phyloP scores from a whole-genome alignment of 2,329 filamentous ascomycete species.

The Stagonosporopsis rhizophila region DNA sequence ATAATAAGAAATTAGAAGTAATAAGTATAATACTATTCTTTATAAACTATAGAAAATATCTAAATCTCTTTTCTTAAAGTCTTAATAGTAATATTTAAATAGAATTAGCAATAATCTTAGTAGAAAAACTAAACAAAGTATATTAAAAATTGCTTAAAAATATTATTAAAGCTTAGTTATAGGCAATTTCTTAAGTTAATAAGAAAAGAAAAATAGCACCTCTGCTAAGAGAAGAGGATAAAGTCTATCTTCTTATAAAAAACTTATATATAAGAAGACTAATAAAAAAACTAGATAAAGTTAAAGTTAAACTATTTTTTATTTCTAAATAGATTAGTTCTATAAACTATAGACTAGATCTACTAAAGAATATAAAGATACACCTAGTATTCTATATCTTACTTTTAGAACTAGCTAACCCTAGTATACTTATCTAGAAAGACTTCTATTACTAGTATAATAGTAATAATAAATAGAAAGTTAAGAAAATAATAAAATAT shows the following conservation, averaged over 20 bases:
- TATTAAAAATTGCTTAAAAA: neutral
- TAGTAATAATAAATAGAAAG: no score
- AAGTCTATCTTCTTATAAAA: neutral
- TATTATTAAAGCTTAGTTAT: slow-evolving; percentile 2
- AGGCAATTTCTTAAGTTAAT: neutral
- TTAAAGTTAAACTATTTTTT: neutral
- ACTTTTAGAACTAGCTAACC: no score
- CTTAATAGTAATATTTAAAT: neutral
- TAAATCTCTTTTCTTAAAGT: neutral
- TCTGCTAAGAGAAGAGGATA: neutral
- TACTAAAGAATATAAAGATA: neutral
- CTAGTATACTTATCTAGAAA: no score
- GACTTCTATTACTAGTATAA: no score
- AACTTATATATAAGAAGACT: neutral
- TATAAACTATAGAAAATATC: no score
- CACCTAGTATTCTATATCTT: no score
- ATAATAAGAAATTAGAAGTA: no score
- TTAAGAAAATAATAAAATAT: neutral
- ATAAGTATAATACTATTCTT: no score
- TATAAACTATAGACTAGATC: neutral
- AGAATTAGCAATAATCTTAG: neutral
- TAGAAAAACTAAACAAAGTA: neutral
- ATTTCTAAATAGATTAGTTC: neutral
- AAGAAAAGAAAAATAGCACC: neutral
- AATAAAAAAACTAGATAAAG: slow-evolving; percentile 4